phyloP scores from a whole-genome alignment of 441 rosid genomes.

The Capsella rubella region DNA sequence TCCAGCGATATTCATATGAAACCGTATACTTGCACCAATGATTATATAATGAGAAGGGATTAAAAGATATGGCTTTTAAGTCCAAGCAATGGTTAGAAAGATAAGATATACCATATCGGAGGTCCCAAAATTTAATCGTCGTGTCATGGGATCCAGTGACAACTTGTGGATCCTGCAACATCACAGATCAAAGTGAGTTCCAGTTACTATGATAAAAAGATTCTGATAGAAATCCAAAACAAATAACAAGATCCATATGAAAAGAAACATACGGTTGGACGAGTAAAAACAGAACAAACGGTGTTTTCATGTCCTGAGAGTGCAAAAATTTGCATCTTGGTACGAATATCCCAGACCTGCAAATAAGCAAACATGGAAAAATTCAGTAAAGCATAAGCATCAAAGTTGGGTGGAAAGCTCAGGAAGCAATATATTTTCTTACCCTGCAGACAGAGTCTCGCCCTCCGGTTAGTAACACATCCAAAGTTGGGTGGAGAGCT shows the following conservation, averaged over 20 bases:
- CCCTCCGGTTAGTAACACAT: slow-evolving; percentile 91
- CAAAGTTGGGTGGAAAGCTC: neutral
- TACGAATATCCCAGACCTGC: slow-evolving; percentile 98
- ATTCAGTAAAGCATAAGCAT: slow-evolving; percentile 22
- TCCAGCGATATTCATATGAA: slow-evolving; percentile 7
- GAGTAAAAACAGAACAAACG: slow-evolving; percentile 96
- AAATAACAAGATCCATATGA: slow-evolving; percentile 4
- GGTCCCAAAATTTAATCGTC: slow-evolving; percentile 98
- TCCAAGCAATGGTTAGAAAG: neutral
- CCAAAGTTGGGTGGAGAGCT: slow-evolving; percentile 95
- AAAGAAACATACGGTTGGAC: slow-evolving; percentile 71
- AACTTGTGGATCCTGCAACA: slow-evolving; percentile 94
- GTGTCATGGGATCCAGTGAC: slow-evolving; percentile 98
- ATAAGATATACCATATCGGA: slow-evolving; percentile 71
- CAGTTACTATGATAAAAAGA: neutral
- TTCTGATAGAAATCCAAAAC: neutral
- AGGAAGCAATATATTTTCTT: slow-evolving; percentile 32
- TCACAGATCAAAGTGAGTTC: slow-evolving; percentile 30
- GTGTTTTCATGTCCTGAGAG: slow-evolving; percentile 95
- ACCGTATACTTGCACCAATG: slow-evolving; percentile 13
- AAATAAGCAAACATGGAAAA: slow-evolving; percentile 28
- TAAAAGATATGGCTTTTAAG: neutral
- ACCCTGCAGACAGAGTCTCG: slow-evolving; percentile 99
- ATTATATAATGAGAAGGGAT: neutral
- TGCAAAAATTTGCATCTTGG: slow-evolving; percentile 95